These are phyloP conservation scores for Solanum tacnaense DNA, from an alignment of 257 asterid genomes.

Conservation along the genomic window DNA sequence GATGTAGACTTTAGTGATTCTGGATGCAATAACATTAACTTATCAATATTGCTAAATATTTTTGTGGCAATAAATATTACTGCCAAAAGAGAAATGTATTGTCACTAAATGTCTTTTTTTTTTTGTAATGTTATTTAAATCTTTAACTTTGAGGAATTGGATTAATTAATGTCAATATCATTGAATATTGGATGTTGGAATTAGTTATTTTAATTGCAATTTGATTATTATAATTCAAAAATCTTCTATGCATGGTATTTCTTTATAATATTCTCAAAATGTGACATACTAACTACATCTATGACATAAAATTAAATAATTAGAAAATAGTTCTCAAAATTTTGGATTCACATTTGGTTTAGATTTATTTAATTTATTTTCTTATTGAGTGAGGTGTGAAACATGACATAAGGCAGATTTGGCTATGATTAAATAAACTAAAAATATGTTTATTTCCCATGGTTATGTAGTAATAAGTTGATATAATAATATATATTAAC, in stretches of 20 bases:
- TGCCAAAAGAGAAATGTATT: not conserved
- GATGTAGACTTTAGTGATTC: too few relatives aligned
- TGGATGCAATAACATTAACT: too few relatives aligned
- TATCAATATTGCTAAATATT: not conserved
- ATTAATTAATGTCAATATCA: not conserved
- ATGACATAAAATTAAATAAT: not conserved
- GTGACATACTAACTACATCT: not conserved
- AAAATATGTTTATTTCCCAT: not conserved
- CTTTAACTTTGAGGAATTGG: not conserved
- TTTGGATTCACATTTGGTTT: not conserved
- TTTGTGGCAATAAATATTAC: too few relatives aligned
- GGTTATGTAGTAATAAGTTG: not conserved
- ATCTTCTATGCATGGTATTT: not conserved
- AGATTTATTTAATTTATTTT: not conserved
- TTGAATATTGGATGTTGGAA: not conserved
- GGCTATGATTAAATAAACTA: not conserved
- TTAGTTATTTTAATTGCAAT: not conserved
- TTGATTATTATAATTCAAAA: not conserved
- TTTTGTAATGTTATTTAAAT: not conserved
- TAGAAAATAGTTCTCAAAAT: not conserved
- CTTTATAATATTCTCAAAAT: not conserved
- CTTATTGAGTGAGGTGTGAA: not conserved
- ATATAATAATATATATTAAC: not conserved
- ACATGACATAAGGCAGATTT: not conserved
- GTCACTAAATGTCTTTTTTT: too few relatives aligned